Evolutionary conservation across 192 early-diverging fungal genomes (phyloP), one percentile per base, ranked within the genome.

Genomic region (Entophlyctis luteolus): DNA sequence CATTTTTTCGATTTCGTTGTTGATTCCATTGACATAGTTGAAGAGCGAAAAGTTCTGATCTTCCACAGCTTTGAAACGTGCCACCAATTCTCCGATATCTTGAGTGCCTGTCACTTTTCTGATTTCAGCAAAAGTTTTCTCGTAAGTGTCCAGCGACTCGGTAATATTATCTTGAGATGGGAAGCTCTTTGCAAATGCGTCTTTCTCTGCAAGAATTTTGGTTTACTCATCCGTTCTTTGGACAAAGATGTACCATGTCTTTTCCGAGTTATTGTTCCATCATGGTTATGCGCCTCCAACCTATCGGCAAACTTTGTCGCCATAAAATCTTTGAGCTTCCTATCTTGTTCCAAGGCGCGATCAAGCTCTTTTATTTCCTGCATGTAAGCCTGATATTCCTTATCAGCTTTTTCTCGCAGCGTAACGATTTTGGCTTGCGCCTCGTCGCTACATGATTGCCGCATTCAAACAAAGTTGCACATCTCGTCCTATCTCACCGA

Each of bases 1-100:
- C 45, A 74, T 46, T 59, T 77, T 68, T 71, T 86, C 84, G 52
- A 82, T 79, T 55, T 85, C 82, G 62, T 86, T 84, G 67, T 84
- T 84, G 52, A 85, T 68, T 66, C 84, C 83, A 65, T 84, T 86
- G 62, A 86, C 84, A 71, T 86, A 84, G 71, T 86, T 86, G 72
- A 86, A 86, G 60, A 86, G 77, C 18, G 79, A 81, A 72, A 86
- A 86, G 75, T 82, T 84, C 52, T 84, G 73, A 62, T 86, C 84
- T 65, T 86, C 84, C 2, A 86, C 72, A 8, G 78, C 78, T 48
- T 77, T 82, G 72, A 86, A 85, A 10, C 80, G 69, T 45, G 73
- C 50, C 8, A 86, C 81, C 10, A 86, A 75, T 42, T 84, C 84
- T 32, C 73, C 72, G 16, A 86, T 78, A 52, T 75, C 74, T 0